Evolutionary conservation across 257 asterid species (phyloP), one percentile per base, ranked within the genome.

Genomic region (Solanum arcanum): DNA sequence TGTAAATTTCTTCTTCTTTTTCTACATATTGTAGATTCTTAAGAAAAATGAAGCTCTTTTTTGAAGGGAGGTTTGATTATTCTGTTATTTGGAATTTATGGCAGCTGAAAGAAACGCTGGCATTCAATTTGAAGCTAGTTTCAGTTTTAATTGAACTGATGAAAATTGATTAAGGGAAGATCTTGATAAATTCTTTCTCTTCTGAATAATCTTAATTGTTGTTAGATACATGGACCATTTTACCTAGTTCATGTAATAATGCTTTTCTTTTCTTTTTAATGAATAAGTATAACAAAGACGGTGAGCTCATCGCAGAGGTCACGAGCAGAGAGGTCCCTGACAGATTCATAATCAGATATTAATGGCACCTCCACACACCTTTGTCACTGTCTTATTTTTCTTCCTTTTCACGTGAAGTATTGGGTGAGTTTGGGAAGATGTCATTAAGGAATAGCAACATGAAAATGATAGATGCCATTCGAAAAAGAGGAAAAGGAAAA

Each of bases 301-400:
- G 94, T 96, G 23, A 92, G 87, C 70, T 94, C 94, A 68, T 92
- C 94, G 98, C 98, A 95, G 37, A 96, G 91, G 44, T 96, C 93
- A 15, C 90, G 33, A 18, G 92, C 56, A 47, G 93, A 89, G 73
- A 86, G 90, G 86, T 78, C 90, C 27, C 89, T 86, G 88, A 93
- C 87, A 6, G 97, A 96, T 21, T 66, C 83, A 47, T 93, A 96
- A 39, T 90, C 96, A 41, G 96, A 92, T 87, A 96, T 96, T 31
- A 92, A 92, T 91, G 70, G 96, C 94, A 78, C 98, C 99, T 46
- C 98, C 98, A 89, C 99, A 95, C 99, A 96, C 93, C 20, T 91
- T 11, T 6, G 31, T 72, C n/a, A 44, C 35, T 41, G 16, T 77
- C 5, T 44, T 56, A 18, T 56, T 56, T 56, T 56, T 25, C 18